Base-by-base conservation (phyloP, 2,329 filamentous ascomycete species). In the Trichoderma arundinaceum region DNA sequence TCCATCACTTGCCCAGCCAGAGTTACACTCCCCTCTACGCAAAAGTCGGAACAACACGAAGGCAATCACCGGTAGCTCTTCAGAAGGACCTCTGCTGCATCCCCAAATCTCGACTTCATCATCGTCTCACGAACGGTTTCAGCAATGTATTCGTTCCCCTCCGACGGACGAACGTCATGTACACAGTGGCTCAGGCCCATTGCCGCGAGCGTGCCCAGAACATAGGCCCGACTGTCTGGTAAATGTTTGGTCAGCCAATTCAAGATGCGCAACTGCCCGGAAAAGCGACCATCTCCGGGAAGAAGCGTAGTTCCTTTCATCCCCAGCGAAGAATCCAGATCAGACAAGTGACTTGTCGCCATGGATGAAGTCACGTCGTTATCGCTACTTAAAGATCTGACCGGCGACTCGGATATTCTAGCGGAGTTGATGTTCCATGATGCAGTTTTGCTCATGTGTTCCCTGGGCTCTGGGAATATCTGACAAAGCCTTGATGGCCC, bases 161-260 rank as follows among this genome's bases (percentile, higher is more conserved):
- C 57, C 4, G 33, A 39, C 12, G 57, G 57, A 13, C 57, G 43
- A 17, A 49, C 43, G 12, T 59, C 57, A 8, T 59, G 57, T 15
- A 59, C 32, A 9, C 57, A 59, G 43, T 59, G 57, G 8, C 43
- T 49, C 13, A 59, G 13, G 17, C 57, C 57, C 57, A 59, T 59
- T 5, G 43, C 57, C 1, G 43, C 57, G 5, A 59, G 32, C 7
- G 41, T 46, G 32, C 33, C 32, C 1, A 59, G 10, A 1, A 49
- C 33, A 39, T 59, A 46, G 5, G 57, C 28, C 9, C 56, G 56
- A n/a, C 41, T 48, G 13, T 49, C n/a, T 4, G 57, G 57, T 8
- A 59, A 19, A 22, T 38, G 57, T 59, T 59, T 48, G 15, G 28
- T 48, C 17, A 59, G 28, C 43, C 43, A 59, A n/a, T 28, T 59